Base-by-base conservation (phyloP, 345 rosid genomes). In the Arabidopsis suecica region DNA sequence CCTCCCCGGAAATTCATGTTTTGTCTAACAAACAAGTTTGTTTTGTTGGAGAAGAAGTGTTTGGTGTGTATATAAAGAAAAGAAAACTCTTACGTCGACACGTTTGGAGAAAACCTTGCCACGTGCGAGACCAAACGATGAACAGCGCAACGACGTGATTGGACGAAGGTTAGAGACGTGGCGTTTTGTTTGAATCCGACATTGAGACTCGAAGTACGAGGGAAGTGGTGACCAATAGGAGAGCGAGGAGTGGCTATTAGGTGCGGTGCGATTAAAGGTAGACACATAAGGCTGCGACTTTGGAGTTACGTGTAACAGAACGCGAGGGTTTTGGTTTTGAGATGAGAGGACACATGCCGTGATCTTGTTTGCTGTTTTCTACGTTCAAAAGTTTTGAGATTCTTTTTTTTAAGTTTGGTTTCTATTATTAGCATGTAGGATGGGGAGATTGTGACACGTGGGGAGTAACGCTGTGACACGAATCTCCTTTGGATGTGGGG, bases 1-100 rank as follows among this genome's bases (percentile, higher is more conserved):
- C 91, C 94, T 58, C 93, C 98, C 2, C 86, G 80, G 2, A 82
- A 78, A 22, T 86, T 88, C 86, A 84, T 83, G 5, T 58, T 1
- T 14, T 9, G 32, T 59, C 2, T 44, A 44, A 5, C 48, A 14
- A 14, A 13, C 16, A 5, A 38, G 2, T 53, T 42, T 56, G 57
- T 77, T 76, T 81, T 73, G 80, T 80, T 13, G 77, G 68, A 72
- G 53, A 50, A 60, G 33, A 22, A 42, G 49, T 32, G 61, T 34
- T 10, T 14, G 3, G 6, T n/a, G 6, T 2, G 18, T 6, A 55
- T 77, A 55, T 63, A 77, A 77, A 70, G 65, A 25, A 18, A 58
- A 49, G 8, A 40, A 63, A 30, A 53, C 4, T 70, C 42, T 70
- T 55, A 20, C 53, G 37, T 55, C 61, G 90, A 86, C 93, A 78